These are phyloP conservation scores for Grosmannia penicillata DNA, from an alignment of 2,329 filamentous ascomycete species.

Conservation along the genomic window DNA sequence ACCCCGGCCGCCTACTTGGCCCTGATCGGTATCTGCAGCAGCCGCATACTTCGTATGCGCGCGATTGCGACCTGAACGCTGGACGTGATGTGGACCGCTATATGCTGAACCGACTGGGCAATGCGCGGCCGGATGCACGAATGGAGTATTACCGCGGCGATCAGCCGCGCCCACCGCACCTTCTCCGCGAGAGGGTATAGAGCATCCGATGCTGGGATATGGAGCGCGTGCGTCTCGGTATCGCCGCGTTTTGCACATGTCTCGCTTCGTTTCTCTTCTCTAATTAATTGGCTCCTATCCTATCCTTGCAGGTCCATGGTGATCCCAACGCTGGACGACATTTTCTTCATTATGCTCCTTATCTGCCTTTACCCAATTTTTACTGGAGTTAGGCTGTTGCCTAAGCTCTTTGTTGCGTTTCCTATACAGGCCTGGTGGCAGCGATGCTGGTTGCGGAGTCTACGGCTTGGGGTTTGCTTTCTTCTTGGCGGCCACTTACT, in stretches of 20 bases:
- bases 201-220: not conserved
- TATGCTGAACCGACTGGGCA: conserved; percentile 34
- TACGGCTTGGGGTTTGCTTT: too few relatives aligned
- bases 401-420: not conserved
- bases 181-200: not conserved
- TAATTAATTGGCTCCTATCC: too few relatives aligned
- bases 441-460: conserved; percentile 5
- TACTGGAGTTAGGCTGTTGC: too few relatives aligned
- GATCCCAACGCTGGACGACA: too few relatives aligned
- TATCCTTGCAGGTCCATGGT: too few relatives aligned
- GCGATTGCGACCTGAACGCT: conserved; percentile 21
- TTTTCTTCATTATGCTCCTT: not conserved
- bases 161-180: not conserved
- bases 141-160: not conserved
- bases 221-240: too few relatives aligned
- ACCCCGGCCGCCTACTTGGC: conserved; percentile 15
- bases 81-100: conserved; percentile 36
- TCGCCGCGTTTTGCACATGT: too few relatives aligned
- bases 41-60: conserved; percentile 29
- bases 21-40: conserved; percentile 35
- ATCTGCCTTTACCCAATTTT: too few relatives aligned
- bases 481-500: too few relatives aligned
- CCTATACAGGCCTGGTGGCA: conserved; percentile 4
- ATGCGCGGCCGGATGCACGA: not conserved
- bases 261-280: too few relatives aligned